Evolutionary conservation across 768 basidiomycete species (phyloP), one percentile per base, ranked within the genome.

Genomic region (Tulasnella sp.): DNA sequence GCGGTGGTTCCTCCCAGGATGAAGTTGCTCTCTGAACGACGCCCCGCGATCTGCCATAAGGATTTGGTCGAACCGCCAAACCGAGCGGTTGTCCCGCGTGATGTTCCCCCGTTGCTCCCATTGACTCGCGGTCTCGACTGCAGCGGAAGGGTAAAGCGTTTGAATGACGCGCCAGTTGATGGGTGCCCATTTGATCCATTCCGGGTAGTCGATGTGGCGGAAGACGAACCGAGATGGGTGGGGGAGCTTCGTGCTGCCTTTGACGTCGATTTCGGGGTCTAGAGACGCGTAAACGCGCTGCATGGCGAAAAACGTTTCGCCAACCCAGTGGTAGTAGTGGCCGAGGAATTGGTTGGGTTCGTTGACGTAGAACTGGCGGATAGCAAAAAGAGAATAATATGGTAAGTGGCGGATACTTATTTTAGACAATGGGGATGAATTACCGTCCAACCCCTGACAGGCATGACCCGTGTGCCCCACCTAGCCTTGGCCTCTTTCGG

Each of bases 291-390:
- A 93, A 79, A 93, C 87, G 1, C 91, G 88, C 86, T 92, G 93
- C 2, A 87, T 83, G 39, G 93, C 93, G 49, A 94, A 84, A 76
- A 93, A 83, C 69, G 93, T 88, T 81, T 96, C 94, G 0, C 91
- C 93, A 38, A 91, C 91, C 77, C 93, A 90, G 83, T 95, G 94
- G 82, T 94, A 95, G 82, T 94, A 95, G 81, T 95, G 94, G 67
- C 86, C 84, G n/a, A 94, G 86, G 85, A 95, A 92, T 80, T 93
- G 91, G 1, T 82, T 76, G 0, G 92, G 91, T 77, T 97, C 96
- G 80, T 96, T 96, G 39, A 91, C 85, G 12, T 94, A 85, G 84
- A 92, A 93, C 89, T 94, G 49, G 3, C 91, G 85, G 15, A 94
- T 85, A 84, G 91, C 92, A 88, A 93, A 34, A 73, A n/a, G 22